Percentiles rank a stretch among this genome's conserved stretches.
phyloP scores from a whole-genome alignment of 2,329 filamentous ascomycete genomes.

The Diaporthe vaccinii region DNA sequence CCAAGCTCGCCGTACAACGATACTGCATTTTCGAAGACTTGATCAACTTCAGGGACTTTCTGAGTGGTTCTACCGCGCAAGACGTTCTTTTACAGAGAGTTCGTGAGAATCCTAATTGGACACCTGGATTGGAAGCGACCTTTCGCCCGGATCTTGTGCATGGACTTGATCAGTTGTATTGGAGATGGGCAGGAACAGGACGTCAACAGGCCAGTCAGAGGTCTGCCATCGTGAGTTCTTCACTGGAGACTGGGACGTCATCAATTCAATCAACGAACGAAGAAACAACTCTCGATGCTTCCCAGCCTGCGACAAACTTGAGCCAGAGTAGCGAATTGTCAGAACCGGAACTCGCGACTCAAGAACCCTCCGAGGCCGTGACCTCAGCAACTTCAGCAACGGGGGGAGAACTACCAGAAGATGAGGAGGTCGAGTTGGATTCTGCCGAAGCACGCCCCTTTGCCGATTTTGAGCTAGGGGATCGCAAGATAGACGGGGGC shows the following conservation, averaged over 20 bases:
- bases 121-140: not conserved
- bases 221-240: not conserved
- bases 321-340: too few species aligned
- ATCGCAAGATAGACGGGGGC: too few species aligned
- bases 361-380: too few species aligned
- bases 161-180: not conserved
- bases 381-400: too few species aligned
- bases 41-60: not conserved
- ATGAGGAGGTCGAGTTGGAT: too few species aligned
- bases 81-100: not conserved
- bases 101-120: not conserved
- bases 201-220: not conserved
- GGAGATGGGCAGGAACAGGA: not conserved
- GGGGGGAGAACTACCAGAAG: too few species aligned
- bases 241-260: not conserved
- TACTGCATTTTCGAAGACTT: not conserved
- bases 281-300: not conserved
- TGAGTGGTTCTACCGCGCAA: not conserved
- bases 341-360: too few species aligned
- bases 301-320: not conserved
- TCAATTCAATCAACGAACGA: not conserved
- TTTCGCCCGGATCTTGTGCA: not conserved
- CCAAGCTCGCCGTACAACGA: not conserved
- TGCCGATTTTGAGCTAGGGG: too few species aligned
- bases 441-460: too few species aligned